Base-by-base conservation (phyloP, 768 basidiomycete genomes). In the Trametes cinnabarina region DNA sequence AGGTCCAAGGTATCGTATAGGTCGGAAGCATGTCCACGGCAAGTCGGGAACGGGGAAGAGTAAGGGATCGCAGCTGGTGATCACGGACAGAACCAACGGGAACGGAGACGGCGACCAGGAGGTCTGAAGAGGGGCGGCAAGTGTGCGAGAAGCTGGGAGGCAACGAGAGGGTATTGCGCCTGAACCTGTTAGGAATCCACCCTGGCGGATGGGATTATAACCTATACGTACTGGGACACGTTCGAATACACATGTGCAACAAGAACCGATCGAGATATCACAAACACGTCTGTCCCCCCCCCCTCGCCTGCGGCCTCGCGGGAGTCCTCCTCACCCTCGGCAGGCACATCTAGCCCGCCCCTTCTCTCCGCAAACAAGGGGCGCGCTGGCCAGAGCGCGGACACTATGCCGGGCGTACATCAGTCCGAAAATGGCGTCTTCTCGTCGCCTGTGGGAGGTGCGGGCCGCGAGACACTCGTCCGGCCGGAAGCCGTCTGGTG, bases 401-500 rank as follows among this genome's bases (percentile, higher is more conserved):
- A 2, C 37, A 9, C 22, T 11, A 40, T 12, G 37, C 39, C n/a
- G 15, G 47, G n/a, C 9, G 46, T 4, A 30, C 28, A 8, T 57
- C 50, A 51, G 32, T 14, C 30, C 25, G 41, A 49, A 25, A 55
- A 41, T 34, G 52, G 32, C 32, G 25, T n/a, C 57, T 58, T 58
- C 58, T 58, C 57, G 44, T 59, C 53, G 22, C 41, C 22, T 22
- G 42, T 25, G 28, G 52, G 10, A 20, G 52, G 19, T 19, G 43
- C 25, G 32, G 37, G 17, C 30, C 51, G 23, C 46, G 56, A 53
- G 28, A 41, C 37, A 47, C 73, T 71, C 55, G 80, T 80, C 44
- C 67, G 69, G 9, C 79, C 77, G 17, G 76, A 50, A 66, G 71
- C 56, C 64, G 63, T 9, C 10, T 10, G 56, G 50, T 68, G 65